Conservation (phyloP, 352 stramenopile species). For the Phytophthora chlamydospora region DNA sequence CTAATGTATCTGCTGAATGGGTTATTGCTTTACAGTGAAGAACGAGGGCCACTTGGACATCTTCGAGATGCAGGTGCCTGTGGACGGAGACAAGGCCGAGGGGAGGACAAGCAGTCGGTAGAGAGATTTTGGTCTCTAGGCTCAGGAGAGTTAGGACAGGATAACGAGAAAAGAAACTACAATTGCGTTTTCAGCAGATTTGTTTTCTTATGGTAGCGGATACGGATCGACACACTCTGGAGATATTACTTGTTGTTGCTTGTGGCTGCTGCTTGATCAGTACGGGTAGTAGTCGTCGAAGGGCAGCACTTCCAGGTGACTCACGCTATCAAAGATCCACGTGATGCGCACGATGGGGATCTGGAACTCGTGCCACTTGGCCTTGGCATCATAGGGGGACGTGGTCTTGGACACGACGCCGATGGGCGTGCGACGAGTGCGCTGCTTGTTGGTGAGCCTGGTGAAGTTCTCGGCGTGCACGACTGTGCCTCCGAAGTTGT, state of each 20-base stretch:
- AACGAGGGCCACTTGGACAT: slow-evolving; percentile 89
- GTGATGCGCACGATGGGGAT: slow-evolving; percentile 88
- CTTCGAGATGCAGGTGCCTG: slow-evolving; percentile 91
- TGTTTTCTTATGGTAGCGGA: too few species aligned
- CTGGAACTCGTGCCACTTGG: slow-evolving; percentile 65
- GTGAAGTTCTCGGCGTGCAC: slow-evolving; percentile 38
- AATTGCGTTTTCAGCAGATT: too few species aligned
- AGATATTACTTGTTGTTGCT: not conserved
- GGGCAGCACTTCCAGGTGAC: slow-evolving; percentile 77
- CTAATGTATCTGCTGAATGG: slow-evolving; percentile 6
- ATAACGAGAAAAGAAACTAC: too few species aligned
- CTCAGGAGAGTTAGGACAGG: too few species aligned
- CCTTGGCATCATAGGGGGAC: slow-evolving; percentile 53
- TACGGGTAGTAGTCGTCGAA: slow-evolving; percentile 91
- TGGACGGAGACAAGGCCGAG: slow-evolving; percentile 54
- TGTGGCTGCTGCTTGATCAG: slow-evolving; percentile 28
- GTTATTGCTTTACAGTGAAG: slow-evolving; percentile 60
- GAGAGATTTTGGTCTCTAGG: too few species aligned
- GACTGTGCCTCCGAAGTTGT: slow-evolving; percentile 72
- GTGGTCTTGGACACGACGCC: slow-evolving; percentile 82
- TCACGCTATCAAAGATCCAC: slow-evolving; percentile 91
- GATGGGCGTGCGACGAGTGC: slow-evolving; percentile 47
- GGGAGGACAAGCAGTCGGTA: slow-evolving; percentile 29
- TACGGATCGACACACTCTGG: too few species aligned
- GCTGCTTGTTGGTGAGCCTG: slow-evolving; percentile 28